Percentiles rank a stretch among this genome's conserved stretches.
Evolutionary conservation across 208 protist species (phyloP).

Genomic region (Trypanosoma rangeli): DNA sequence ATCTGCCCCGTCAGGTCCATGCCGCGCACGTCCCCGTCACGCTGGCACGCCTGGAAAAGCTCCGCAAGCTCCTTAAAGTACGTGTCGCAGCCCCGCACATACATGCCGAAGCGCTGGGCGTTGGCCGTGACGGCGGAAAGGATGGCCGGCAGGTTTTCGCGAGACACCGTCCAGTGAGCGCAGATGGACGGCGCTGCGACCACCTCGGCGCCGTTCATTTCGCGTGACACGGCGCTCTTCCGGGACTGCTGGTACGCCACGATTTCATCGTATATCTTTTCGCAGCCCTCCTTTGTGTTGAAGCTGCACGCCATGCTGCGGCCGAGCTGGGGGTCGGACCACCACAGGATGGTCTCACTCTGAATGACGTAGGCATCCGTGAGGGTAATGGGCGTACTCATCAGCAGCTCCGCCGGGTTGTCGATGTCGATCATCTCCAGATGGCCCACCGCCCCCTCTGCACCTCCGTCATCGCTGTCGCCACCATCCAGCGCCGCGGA

Average conservation of each 20-base stretch:
- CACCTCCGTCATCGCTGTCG: slow-evolving; percentile 25
- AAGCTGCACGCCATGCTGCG: slow-evolving; percentile 78
- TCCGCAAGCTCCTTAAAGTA: slow-evolving; percentile 60
- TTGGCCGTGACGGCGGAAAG: slow-evolving; percentile 46
- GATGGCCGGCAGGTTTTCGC: slow-evolving; percentile 60
- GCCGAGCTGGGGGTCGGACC: slow-evolving; percentile 62
- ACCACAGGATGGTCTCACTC: slow-evolving; percentile 65
- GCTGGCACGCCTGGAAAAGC: slow-evolving; percentile 43
- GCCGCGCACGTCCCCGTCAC: slow-evolving; percentile 31
- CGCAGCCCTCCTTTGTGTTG: slow-evolving; percentile 63
- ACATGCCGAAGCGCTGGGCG: slow-evolving; percentile 59
- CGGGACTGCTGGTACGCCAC: slow-evolving; percentile 39
- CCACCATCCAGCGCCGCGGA: slow-evolving; percentile 12
- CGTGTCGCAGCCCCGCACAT: slow-evolving; percentile 38
- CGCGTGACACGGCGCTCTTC: slow-evolving; percentile 1
- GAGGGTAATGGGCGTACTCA: slow-evolving; percentile 57
- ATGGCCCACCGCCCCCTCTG: slow-evolving; percentile 29
- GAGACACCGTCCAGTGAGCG: slow-evolving; percentile 47
- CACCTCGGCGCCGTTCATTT: slow-evolving; percentile 9
- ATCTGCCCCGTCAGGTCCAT: slow-evolving; percentile 54
- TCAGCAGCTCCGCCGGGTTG: slow-evolving; percentile 52
- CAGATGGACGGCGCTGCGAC: slow-evolving; percentile 19
- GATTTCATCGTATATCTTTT: slow-evolving; percentile 46
- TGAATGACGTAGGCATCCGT: slow-evolving; percentile 75
- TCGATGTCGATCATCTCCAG: slow-evolving; percentile 59